Conservation (phyloP, 106 monocot genomes). For the Allium sativum region DNA sequence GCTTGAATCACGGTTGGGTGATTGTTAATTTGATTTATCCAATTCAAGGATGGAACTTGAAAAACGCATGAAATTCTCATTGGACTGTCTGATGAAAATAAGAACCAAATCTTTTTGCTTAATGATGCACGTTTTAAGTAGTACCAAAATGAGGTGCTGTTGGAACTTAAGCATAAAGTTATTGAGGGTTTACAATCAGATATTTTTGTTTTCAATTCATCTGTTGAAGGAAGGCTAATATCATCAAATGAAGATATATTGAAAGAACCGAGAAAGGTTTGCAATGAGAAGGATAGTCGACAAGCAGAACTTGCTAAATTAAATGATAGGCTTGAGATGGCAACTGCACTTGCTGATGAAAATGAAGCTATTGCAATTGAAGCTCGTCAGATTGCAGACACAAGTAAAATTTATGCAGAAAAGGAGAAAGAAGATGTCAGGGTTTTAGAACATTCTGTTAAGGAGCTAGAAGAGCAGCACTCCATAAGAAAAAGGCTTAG, state of each 20-base stretch:
- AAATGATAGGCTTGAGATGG: constrained; percentile 52
- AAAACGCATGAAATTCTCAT: constrained; percentile 16
- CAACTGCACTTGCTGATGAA: constrained; percentile 66
- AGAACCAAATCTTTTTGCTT: constrained; percentile 21
- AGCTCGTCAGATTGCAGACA: constrained; percentile 52
- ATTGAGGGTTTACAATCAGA: constrained; percentile 43
- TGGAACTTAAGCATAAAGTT: constrained; percentile 40
- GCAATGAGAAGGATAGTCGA: constrained; percentile 36
- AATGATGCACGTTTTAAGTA: constrained; percentile 26
- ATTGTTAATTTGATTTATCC: constrained; percentile 20
- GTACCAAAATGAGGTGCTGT: constrained; percentile 17
- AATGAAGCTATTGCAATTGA: constrained; percentile 79
- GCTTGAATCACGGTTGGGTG: constrained; percentile 5
- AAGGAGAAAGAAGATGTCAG: constrained; percentile 75
- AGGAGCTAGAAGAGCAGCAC: constrained; percentile 40
- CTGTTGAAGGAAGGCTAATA: constrained; percentile 10
- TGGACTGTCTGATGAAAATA: constrained; percentile 37
- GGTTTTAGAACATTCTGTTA: constrained; percentile 56
- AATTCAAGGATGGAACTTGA: constrained; percentile 28
- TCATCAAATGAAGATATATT: constrained; percentile 33
- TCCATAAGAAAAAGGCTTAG: constrained; percentile 26
- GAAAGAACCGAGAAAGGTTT: constrained; percentile 26
- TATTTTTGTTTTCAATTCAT: constrained; percentile 29
- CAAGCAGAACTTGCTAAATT: constrained; percentile 28
- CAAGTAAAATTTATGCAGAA: constrained; percentile 45